Conservation (phyloP, 164 flowering plant species). For the Piper betle region DNA sequence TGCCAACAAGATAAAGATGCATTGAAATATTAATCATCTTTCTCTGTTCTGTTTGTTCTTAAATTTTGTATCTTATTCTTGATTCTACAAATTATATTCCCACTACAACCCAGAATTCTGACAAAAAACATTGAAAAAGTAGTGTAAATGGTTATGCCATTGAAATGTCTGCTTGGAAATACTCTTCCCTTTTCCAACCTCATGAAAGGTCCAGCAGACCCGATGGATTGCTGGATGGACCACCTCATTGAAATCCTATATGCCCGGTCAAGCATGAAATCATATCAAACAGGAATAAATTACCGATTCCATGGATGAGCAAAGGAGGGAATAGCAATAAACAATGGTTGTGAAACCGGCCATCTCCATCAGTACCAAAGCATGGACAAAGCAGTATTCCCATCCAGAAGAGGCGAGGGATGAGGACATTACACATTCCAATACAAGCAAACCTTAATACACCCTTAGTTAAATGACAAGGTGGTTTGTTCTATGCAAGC, state of each 20-base stretch:
- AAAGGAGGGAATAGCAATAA: not conserved
- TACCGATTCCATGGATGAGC: not conserved
- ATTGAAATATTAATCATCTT: not conserved
- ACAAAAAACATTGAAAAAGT: not conserved
- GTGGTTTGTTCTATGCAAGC: too few species aligned
- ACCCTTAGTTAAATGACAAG: not conserved
- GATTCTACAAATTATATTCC: not conserved
- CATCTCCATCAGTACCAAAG: constrained; percentile 2
- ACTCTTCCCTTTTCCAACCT: not conserved
- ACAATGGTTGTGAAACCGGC: constrained; percentile 5
- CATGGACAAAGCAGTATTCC: constrained; percentile 6
- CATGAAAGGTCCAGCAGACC: constrained; percentile 7
- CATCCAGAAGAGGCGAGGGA: constrained; percentile 5
- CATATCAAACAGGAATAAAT: not conserved
- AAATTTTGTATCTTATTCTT: too few species aligned
- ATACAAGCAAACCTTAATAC: constrained; percentile 3
- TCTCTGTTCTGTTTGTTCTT: not conserved
- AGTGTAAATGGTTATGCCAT: not conserved
- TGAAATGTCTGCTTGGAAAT: not conserved
- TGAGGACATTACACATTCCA: constrained; percentile 10
- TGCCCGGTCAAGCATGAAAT: constrained; percentile 1
- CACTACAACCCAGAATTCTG: not conserved
- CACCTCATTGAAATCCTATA: constrained; percentile 1
- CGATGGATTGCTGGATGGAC: not conserved
- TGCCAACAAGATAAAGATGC: not conserved